phyloP scores from a whole-genome alignment of 2,329 filamentous ascomycete species.

The Aspergillus sp. region DNA sequence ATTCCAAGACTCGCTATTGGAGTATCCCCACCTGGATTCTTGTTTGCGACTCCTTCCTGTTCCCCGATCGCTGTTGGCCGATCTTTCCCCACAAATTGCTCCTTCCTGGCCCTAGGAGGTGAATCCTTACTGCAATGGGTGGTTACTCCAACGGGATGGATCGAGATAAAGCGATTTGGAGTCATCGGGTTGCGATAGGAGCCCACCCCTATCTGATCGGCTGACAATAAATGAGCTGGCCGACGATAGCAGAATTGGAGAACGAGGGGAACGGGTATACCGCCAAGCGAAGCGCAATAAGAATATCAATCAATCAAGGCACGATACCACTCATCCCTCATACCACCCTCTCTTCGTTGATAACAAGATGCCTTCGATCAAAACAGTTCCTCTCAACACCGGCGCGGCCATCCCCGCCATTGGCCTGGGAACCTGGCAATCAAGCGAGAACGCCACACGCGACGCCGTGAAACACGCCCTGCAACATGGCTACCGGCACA shows the following conservation, averaged over 20 bases:
- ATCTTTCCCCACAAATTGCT: background rate
- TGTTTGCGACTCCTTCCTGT: background rate
- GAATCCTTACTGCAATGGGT: background rate
- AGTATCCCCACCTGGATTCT: background rate
- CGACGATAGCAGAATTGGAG: background rate
- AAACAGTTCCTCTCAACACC: constrained; percentile 53
- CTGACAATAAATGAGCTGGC: background rate
- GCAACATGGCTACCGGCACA: constrained; percentile 59
- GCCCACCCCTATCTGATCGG: background rate
- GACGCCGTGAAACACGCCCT: constrained; percentile 55
- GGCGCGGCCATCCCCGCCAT: constrained; percentile 54
- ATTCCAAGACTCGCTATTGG: background rate
- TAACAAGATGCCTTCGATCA: constrained; percentile 26
- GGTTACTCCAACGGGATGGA: background rate
- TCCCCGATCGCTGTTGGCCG: constrained; percentile 4
- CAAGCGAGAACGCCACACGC: constrained; percentile 56
- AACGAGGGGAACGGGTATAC: background rate
- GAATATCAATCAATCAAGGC: background rate
- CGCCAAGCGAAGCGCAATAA: background rate
- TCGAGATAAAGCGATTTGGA: background rate
- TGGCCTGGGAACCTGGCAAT: constrained; percentile 62
- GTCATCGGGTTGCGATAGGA: background rate
- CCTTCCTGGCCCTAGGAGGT: no score
- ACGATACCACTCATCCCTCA: background rate
- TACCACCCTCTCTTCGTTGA: no score